Evolutionary conservation across 139 green algal species (phyloP).

Genomic region (Microglena sp.): DNA sequence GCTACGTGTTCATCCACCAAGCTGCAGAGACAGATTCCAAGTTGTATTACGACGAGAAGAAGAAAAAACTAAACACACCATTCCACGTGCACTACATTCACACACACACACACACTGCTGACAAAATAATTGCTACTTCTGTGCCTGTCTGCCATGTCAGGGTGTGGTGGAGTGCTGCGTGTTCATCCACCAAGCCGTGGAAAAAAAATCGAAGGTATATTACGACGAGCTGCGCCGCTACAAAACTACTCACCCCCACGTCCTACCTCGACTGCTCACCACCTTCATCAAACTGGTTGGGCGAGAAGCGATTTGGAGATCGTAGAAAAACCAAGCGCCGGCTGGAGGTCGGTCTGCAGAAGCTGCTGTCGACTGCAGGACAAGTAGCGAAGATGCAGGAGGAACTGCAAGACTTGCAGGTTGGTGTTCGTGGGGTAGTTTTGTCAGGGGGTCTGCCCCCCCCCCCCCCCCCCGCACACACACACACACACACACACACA

Average conservation of each 20-base stretch:
- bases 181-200: slow-evolving; percentile 58
- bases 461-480: no score
- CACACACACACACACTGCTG: no score
- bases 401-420: slow-evolving; percentile 65
- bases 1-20: slow-evolving; percentile 57
- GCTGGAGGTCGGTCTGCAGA: slow-evolving; percentile 64
- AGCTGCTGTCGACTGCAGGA: slow-evolving; percentile 51
- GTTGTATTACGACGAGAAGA: slow-evolving; percentile 56
- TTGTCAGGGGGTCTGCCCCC: no score
- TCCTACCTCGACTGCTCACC: slow-evolving; percentile 58
- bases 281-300: slow-evolving; percentile 53
- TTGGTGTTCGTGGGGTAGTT: no score
- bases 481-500: no score
- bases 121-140: no score
- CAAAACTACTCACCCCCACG: slow-evolving; percentile 54
- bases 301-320: slow-evolving; percentile 47
- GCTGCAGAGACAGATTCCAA: slow-evolving; percentile 46
- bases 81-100: no score
- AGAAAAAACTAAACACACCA: no score
- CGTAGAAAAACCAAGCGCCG: slow-evolving; percentile 30
- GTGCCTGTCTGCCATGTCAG: neutral
- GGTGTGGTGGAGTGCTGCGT: slow-evolving; percentile 47
- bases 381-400: slow-evolving; percentile 69
- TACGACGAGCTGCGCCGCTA: slow-evolving; percentile 57
- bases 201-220: slow-evolving; percentile 42